Evolutionary conservation across 208 protist species (phyloP).

Genomic region (Vickermania ingenoplastis): DNA sequence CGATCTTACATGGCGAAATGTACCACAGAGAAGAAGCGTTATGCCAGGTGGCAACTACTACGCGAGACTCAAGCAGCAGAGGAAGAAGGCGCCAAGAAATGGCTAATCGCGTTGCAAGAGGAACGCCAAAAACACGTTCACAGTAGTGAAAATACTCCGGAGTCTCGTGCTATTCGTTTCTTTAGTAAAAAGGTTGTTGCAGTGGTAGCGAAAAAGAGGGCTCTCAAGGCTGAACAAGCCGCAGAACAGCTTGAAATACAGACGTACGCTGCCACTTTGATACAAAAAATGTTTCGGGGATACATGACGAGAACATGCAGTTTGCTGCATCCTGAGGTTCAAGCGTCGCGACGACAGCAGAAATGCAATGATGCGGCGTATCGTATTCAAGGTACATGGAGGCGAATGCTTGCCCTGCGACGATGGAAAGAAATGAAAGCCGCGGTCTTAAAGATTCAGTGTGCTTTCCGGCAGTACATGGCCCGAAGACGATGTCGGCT

Average conservation of each 20-base stretch:
- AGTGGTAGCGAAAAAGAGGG: conserved; percentile 32
- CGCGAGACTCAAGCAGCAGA: conserved; percentile 30
- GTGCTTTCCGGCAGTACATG: conserved; percentile 14
- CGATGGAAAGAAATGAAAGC: conserved; percentile 4
- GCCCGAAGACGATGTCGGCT: conserved; percentile 11
- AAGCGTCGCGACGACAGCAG: conserved; percentile 1
- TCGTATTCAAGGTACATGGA: conserved; percentile 18
- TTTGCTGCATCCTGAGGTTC: conserved; percentile 35
- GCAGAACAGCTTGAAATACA: conserved; percentile 8
- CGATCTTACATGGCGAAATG: conserved; percentile 39
- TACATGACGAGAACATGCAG: conserved; percentile 6
- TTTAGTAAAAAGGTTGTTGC: conserved; percentile 48
- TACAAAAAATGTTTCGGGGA: conserved; percentile 23
- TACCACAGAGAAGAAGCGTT: conserved; percentile 20
- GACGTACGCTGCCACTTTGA: conserved; percentile 22
- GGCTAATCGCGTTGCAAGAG: conserved; percentile 40
- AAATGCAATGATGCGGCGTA: conserved; percentile 1
- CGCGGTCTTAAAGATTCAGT: conserved; percentile 27
- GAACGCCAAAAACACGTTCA: conserved; percentile 5
- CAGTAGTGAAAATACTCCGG: conserved; percentile 4
- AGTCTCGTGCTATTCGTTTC: conserved; percentile 29
- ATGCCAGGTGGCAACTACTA: conserved; percentile 29
- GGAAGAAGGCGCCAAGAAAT: conserved; percentile 22
- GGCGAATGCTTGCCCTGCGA: conserved; percentile 7
- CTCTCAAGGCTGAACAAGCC: conserved; percentile 20